These are phyloP conservation scores for Nitzschia sp. DNA, from an alignment of 108 stramenopile genomes.

Conservation along the genomic window DNA sequence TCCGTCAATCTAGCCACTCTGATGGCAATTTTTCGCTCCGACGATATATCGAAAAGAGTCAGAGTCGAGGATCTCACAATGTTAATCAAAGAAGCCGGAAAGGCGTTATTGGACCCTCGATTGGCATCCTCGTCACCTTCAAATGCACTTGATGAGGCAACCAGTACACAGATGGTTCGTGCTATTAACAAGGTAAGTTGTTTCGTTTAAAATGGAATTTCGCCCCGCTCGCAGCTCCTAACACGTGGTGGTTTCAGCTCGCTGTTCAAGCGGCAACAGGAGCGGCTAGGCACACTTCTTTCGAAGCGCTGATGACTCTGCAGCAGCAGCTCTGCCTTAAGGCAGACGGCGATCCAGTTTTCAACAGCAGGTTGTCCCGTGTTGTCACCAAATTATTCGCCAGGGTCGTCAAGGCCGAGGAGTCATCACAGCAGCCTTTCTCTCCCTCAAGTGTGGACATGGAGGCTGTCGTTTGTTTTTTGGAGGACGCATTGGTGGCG, in stretches of 20 bases:
- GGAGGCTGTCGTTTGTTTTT: constrained; percentile 53
- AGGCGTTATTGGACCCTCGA: constrained; percentile 68
- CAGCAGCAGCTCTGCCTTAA: constrained; percentile 58
- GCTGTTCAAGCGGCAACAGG: constrained; percentile 69
- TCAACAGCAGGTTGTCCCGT: constrained; percentile 60
- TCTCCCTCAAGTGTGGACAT: constrained; percentile 45
- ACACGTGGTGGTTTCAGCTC: constrained; percentile 26
- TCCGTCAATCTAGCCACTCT: constrained; percentile 61
- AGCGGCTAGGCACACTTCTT: constrained; percentile 39
- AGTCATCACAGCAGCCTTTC: constrained; percentile 40
- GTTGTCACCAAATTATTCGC: constrained; percentile 69
- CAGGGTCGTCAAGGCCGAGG: constrained; percentile 72
- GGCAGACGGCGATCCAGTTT: constrained; percentile 18
- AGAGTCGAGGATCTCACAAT: constrained; percentile 52
- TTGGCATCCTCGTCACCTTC: constrained; percentile 36
- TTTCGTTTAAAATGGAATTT: background rate
- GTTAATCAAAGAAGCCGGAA: constrained; percentile 53
- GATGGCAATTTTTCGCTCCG: constrained; percentile 60
- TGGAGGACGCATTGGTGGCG: constrained; percentile 42
- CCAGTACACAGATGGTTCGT: constrained; percentile 60
- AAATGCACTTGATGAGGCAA: constrained; percentile 46
- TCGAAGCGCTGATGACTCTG: constrained; percentile 61
- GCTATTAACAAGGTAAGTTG: constrained; percentile 74
- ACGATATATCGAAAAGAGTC: constrained; percentile 35
- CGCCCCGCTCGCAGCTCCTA: background rate